Percentiles rank a stretch among this genome's conserved stretches.
Evolutionary conservation across 2,329 filamentous ascomycete species (phyloP).

Genomic region (Boeremia lycopersici): DNA sequence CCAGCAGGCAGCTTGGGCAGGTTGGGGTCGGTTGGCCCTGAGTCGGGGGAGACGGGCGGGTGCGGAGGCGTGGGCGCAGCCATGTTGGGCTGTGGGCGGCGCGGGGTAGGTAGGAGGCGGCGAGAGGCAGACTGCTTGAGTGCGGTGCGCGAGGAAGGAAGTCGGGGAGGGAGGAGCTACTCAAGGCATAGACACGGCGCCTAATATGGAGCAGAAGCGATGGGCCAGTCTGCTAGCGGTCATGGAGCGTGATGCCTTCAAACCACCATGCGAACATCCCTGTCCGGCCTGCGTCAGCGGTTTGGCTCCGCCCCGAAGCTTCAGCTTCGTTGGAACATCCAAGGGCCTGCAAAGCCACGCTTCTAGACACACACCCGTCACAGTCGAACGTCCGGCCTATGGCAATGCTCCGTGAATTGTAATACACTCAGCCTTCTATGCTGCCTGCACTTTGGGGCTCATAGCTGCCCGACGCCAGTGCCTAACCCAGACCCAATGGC

Average conservation of each 20-base stretch:
- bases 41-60: conserved; percentile 46
- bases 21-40: conserved; percentile 47
- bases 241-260: conserved; percentile 20
- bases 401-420: not conserved
- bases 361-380: conserved; percentile 1
- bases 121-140: conserved; percentile 9
- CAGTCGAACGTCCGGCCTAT: not conserved
- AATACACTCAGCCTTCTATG: not conserved
- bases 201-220: conserved; percentile 14
- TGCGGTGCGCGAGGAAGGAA: not conserved
- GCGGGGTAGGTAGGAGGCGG: conserved; percentile 8
- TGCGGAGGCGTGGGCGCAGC: conserved; percentile 45
- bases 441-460: not conserved
- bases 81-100: conserved; percentile 27
- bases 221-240: conserved; percentile 26
- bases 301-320: conserved; percentile 12
- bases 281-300: conserved; percentile 13
- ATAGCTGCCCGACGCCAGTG: conserved; percentile 22
- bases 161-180: not conserved
- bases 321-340: conserved; percentile 17
- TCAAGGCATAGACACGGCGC: conserved; percentile 3
- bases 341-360: conserved; percentile 6
- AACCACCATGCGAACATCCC: conserved; percentile 13
- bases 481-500: conserved; percentile 25
- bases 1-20: conserved; percentile 47